These are phyloP conservation scores for Kickxella alabastrina DNA, from an alignment of 192 early-diverging fungal genomes.

Conservation along the genomic window DNA sequence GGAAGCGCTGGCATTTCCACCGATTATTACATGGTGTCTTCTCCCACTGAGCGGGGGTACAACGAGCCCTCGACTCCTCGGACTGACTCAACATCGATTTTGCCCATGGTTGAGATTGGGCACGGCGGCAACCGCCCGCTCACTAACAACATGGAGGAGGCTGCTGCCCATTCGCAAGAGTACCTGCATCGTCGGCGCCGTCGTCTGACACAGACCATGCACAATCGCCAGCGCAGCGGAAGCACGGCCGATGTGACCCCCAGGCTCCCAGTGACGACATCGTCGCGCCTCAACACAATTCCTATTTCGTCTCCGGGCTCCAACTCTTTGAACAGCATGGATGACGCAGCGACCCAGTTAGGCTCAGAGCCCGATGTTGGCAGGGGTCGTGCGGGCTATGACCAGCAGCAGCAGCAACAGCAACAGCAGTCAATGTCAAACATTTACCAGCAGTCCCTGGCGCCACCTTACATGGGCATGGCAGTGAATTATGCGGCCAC, in stretches of 20 bases:
- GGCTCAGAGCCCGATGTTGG: slow-evolving; percentile 1
- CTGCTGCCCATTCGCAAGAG: slow-evolving; percentile 47
- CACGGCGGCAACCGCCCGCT: slow-evolving; percentile 14
- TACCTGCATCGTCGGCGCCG: slow-evolving; percentile 45
- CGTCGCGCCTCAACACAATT: slow-evolving; percentile 21
- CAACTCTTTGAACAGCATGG: slow-evolving; percentile 19
- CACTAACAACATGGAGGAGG: slow-evolving; percentile 40
- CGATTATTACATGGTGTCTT: slow-evolving; percentile 35
- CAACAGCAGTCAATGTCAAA: slow-evolving; percentile 2
- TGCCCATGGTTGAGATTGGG: slow-evolving; percentile 43
- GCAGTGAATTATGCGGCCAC: slow-evolving; percentile 6
- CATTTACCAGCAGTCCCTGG: not conserved
- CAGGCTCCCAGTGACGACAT: slow-evolving; percentile 10
- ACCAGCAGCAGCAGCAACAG: not conserved
- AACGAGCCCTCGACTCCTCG: slow-evolving; percentile 14
- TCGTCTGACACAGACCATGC: slow-evolving; percentile 45
- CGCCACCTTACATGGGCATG: slow-evolving; percentile 2
- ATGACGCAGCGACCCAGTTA: slow-evolving; percentile 9
- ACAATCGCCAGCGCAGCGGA: slow-evolving; percentile 49
- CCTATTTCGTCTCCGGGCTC: slow-evolving; percentile 27
- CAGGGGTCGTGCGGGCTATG: not conserved
- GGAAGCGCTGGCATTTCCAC: slow-evolving; percentile 11
- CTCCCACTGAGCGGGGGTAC: slow-evolving; percentile 18
- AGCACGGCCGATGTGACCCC: slow-evolving; percentile 33
- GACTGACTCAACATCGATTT: slow-evolving; percentile 22